phyloP scores from a whole-genome alignment of 2,329 filamentous ascomycete species.

The Stagonosporopsis vannaccii region DNA sequence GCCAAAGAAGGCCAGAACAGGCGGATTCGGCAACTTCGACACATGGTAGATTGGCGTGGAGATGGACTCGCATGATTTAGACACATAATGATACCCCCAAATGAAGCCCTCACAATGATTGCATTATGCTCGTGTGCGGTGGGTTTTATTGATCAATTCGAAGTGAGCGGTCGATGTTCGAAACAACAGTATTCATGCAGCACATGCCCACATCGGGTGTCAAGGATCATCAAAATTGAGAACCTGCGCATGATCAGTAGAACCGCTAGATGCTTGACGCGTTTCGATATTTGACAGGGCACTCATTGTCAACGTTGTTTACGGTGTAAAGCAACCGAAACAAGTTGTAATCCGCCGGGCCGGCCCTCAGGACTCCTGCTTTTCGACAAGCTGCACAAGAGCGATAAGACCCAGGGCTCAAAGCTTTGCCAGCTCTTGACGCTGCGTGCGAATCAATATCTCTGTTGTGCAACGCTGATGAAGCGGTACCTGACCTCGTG shows the following conservation, averaged over 20 bases:
- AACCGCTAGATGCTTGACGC: slow-evolving; percentile 1
- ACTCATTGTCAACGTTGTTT: slow-evolving; percentile 5
- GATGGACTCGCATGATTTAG: background rate
- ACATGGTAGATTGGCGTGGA: slow-evolving; percentile 67
- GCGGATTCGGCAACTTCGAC: slow-evolving; percentile 94
- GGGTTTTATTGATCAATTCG: slow-evolving; percentile 15
- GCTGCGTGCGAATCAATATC: slow-evolving; percentile 15
- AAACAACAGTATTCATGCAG: slow-evolving; percentile 21
- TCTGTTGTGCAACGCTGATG: slow-evolving; percentile 26
- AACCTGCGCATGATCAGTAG: background rate
- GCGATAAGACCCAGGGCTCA: slow-evolving; percentile 4
- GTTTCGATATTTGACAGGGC: slow-evolving; percentile 12
- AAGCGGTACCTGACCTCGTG: slow-evolving; percentile 29
- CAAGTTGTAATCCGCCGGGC: background rate
- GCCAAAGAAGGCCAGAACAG: slow-evolving; percentile 80
- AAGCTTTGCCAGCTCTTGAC: slow-evolving; percentile 14
- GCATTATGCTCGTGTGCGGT: background rate
- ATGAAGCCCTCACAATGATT: background rate
- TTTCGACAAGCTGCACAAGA: slow-evolving; percentile 10
- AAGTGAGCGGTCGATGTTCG: slow-evolving; percentile 16
- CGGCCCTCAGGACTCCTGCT: background rate
- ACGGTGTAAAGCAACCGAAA: background rate
- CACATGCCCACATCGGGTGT: background rate
- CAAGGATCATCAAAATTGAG: slow-evolving; percentile 12
- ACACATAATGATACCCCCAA: slow-evolving; percentile 26